A percentile compares a stretch with the other conserved stretches of the same genome.
Evolutionary conservation across 176 grass and related monocot species (phyloP).

Genomic region (Cocos nucifera): DNA sequence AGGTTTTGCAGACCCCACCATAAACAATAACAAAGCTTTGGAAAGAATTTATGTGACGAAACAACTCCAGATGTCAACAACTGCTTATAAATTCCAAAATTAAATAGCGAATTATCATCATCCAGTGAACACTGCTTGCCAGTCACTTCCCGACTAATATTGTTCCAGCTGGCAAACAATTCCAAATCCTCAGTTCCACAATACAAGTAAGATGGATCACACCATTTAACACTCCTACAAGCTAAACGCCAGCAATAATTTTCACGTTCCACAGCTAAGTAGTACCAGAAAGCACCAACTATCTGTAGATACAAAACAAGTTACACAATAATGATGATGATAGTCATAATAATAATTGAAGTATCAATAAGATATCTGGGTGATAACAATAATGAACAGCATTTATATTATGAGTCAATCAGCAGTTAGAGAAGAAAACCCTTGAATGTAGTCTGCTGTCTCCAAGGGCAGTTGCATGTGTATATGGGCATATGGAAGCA

Average conservation of each 20-base stretch:
- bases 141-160: conserved; percentile 2
- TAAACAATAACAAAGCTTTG: conserved; percentile 80
- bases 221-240: conserved; percentile 19
- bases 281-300: conserved; percentile 92
- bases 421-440: too few species aligned
- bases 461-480: too few species aligned
- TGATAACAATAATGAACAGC: too few species aligned
- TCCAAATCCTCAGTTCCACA: conserved; percentile 23
- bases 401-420: too few species aligned
- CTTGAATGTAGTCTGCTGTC: too few species aligned
- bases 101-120: conserved; percentile 1
- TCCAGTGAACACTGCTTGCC: conserved; percentile 9
- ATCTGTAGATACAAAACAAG: conserved; percentile 34
- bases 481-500: too few species aligned
- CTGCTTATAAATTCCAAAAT: conserved; percentile 67
- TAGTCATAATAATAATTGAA: background rate
- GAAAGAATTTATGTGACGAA: conserved; percentile 51
- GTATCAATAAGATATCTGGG: too few species aligned
- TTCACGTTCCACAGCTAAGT: conserved; percentile 51
- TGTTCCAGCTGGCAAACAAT: conserved; percentile 35
- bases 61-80: conserved; percentile 46
- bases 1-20: conserved; percentile 95
- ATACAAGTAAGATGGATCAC: conserved; percentile 44
- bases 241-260: conserved; percentile 53
- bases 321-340: conserved; percentile 2